Evolutionary conservation across 1,284 basidiomycete species (phyloP).

Genomic region (Ustilago vetiveriae): DNA sequence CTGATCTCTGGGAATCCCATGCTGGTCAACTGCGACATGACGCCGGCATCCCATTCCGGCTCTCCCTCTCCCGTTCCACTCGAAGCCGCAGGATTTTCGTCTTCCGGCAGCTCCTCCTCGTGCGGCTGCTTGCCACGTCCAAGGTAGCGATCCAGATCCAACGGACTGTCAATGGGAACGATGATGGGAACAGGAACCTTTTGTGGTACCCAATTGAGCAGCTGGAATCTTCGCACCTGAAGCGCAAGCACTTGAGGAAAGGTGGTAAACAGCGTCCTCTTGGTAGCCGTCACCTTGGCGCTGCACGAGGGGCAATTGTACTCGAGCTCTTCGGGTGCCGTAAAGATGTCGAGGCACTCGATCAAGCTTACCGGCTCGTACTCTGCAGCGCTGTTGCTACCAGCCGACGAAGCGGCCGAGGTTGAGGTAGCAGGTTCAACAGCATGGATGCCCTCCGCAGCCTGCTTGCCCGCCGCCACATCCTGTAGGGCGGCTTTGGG

Average conservation of each 20-base stretch:
- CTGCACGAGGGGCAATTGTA: constrained; percentile 75
- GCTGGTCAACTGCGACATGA: constrained; percentile 58
- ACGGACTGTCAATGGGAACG: constrained; percentile 74
- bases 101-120: constrained; percentile 79
- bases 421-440: background rate
- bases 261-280: constrained; percentile 79
- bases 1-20: constrained; percentile 64
- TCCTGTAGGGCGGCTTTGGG: constrained; percentile 11
- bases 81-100: constrained; percentile 35
- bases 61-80: constrained; percentile 5
- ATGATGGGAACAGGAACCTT: constrained; percentile 90
- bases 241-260: constrained; percentile 89
- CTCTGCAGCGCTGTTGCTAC: constrained; percentile 49
- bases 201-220: constrained; percentile 95
- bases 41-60: constrained; percentile 49
- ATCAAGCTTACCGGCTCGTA: constrained; percentile 79
- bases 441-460: constrained; percentile 46
- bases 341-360: constrained; percentile 76
- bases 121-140: constrained; percentile 78
- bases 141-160: constrained; percentile 75
- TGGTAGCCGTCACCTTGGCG: constrained; percentile 75
- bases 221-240: constrained; percentile 93
- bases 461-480: constrained; percentile 68
- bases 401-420: constrained; percentile 1
- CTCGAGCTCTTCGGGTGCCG: constrained; percentile 77